Conservation (phyloP, 2,329 filamentous ascomycete species). For the Xylaria hypoxylon region DNA sequence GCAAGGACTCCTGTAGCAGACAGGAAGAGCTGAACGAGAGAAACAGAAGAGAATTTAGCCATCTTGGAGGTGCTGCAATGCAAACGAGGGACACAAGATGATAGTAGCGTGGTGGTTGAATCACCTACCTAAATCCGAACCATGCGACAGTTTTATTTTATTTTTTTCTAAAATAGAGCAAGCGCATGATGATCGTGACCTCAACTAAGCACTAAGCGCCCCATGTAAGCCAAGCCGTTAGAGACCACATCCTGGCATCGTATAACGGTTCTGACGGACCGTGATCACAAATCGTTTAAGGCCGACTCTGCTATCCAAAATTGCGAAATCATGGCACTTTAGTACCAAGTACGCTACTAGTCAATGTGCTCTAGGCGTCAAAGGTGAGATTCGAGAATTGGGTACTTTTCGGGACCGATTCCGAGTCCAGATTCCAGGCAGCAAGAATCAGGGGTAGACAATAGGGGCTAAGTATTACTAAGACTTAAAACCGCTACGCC, state of each 20-base stretch:
- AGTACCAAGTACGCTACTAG: no score
- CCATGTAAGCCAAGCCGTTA: neutral
- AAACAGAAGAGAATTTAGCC: constrained; percentile 34
- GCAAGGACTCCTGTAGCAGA: constrained; percentile 41
- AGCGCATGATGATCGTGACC: neutral
- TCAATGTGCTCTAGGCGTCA: neutral
- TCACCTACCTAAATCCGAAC: neutral
- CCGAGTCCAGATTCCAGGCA: no score
- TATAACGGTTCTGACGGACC: no score
- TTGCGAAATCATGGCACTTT: neutral
- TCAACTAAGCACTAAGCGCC: neutral
- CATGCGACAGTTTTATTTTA: neutral
- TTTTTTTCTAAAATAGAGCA: neutral
- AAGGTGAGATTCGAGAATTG: neutral
- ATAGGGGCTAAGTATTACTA: neutral
- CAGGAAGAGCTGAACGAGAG: constrained; percentile 39
- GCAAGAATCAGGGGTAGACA: no score
- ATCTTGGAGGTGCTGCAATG: constrained; percentile 35
- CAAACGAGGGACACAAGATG: constrained; percentile 35
- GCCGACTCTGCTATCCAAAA: neutral
- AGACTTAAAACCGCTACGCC: no score
- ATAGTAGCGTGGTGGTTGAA: neutral
- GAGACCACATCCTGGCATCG: neutral
- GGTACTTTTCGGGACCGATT: neutral
- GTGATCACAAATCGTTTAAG: neutral